phyloP scores from a whole-genome alignment of 176 grass and related monocot genomes.

The Paspalum notatum region DNA sequence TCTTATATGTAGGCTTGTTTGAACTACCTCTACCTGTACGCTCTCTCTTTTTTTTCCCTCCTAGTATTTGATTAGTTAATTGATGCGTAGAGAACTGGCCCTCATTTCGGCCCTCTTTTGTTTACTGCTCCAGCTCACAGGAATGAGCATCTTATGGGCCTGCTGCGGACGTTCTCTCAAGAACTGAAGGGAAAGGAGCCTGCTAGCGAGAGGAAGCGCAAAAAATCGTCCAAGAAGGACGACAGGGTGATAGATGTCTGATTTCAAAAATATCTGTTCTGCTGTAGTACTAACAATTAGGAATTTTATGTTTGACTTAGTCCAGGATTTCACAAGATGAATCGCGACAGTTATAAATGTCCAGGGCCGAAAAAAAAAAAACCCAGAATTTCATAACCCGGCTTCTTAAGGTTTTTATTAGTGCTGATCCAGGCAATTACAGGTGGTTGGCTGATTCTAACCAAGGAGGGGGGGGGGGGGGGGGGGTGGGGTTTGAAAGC shows the following conservation, averaged over 20 bases:
- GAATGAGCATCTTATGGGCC: conserved; percentile 72
- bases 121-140: conserved; percentile 64
- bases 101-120: not conserved
- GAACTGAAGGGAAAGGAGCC: conserved; percentile 75
- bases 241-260: conserved; percentile 39
- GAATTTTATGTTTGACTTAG: no score
- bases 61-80: not conserved
- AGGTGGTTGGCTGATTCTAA: no score
- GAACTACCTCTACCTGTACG: not conserved
- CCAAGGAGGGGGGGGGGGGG: no score
- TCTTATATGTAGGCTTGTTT: not conserved
- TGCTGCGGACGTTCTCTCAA: conserved; percentile 68
- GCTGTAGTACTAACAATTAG: not conserved
- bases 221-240: conserved; percentile 62
- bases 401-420: no score
- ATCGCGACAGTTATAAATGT: no score
- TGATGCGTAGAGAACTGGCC: not conserved
- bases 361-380: no score
- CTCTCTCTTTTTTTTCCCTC: not conserved
- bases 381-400: no score
- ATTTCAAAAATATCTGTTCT: not conserved
- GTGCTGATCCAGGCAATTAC: no score
- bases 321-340: no score
- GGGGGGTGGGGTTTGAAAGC: no score
- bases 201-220: conserved; percentile 71